Base-by-base conservation (phyloP, 192 early-diverging fungal species). In the Coemansia sp. region DNA sequence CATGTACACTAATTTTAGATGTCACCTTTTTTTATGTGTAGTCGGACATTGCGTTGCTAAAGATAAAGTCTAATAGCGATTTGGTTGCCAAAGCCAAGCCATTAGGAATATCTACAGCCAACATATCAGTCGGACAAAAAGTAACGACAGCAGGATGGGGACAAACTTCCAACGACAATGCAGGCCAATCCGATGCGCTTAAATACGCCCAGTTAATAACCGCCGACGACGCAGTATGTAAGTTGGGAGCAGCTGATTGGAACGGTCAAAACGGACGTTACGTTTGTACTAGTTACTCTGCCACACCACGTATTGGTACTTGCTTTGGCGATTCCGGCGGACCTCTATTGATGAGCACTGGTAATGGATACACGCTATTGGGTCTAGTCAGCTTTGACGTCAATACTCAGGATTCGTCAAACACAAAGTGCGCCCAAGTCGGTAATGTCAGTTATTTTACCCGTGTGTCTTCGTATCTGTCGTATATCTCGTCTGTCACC, bases 241-340 rank as follows among this genome's bases (percentile, higher is more conserved):
- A 67, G 49, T 20, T 47, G 33, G 76, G 76, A 13, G 81, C 76
- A 0, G 16, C 66, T 2, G 72, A 73, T 49, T 86, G 71, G 70
- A 73, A 71, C 65, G 70, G 78, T 7, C 78, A 78, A 18, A 75
- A 82, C 66, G 79, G 77, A 1, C 74, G 66, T 54, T 75, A 77
- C 62, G 72, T 86, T 22, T 86, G 84, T 69, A 86, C 84, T 16
- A 72, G 74, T 46, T 82, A 69, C 57, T 71, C 80, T 3, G 74
- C 80, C 12, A 71, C 80, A 2, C 75, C 75, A 36, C 65, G 69
- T 1, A 71, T 79, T 52, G 79, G 84, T n/a, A 86, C 79, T 10
- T 86, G 84, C 66, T 78, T 78, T 44, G 84, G 79, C 40, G 84
- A 86, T 65, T 78, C 76, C 33, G 84, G 84, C 36, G 84, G 84